Conservation (phyloP, 257 asterid species). For the Solanum appendiculatum region DNA sequence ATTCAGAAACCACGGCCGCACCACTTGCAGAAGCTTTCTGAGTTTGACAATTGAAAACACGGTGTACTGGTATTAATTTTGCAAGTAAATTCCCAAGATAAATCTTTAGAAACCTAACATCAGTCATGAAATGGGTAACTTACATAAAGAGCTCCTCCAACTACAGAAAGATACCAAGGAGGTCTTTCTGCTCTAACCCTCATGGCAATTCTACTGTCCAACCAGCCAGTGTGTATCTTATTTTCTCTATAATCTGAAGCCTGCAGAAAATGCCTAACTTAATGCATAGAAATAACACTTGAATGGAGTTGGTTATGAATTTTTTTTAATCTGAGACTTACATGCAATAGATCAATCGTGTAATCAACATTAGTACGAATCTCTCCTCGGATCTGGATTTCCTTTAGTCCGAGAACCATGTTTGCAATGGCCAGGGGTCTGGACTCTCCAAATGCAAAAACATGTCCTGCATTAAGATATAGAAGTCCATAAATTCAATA, state of each 20-base stretch:
- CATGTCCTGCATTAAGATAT: constrained; percentile 59
- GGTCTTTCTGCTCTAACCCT: constrained; percentile 99
- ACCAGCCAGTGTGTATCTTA: constrained; percentile 98
- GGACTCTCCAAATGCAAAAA: constrained; percentile 98
- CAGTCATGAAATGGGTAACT: constrained; percentile 12
- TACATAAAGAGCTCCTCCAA: constrained; percentile 98
- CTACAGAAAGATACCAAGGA: constrained; percentile 98
- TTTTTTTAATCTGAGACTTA: constrained; percentile 21
- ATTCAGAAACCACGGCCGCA: constrained; percentile 92
- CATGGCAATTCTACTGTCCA: constrained; percentile 99
- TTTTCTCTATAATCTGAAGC: constrained; percentile 91
- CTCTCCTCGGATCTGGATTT: constrained; percentile 98
- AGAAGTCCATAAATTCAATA: not conserved
- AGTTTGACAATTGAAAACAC: constrained; percentile 16
- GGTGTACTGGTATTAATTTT: not conserved
- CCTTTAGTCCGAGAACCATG: constrained; percentile 99
- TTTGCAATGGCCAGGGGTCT: constrained; percentile 96
- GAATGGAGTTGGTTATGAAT: not conserved
- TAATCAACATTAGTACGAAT: constrained; percentile 97
- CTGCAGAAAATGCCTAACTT: constrained; percentile 26
- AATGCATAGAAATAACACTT: not conserved
- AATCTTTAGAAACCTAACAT: constrained; percentile 2
- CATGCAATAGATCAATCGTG: constrained; percentile 95
- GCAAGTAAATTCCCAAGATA: not conserved
- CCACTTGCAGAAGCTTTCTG: constrained; percentile 99